Evolutionary conservation across 1,284 basidiomycete genomes (phyloP).

Genomic region (Sanghuangporus baumii): DNA sequence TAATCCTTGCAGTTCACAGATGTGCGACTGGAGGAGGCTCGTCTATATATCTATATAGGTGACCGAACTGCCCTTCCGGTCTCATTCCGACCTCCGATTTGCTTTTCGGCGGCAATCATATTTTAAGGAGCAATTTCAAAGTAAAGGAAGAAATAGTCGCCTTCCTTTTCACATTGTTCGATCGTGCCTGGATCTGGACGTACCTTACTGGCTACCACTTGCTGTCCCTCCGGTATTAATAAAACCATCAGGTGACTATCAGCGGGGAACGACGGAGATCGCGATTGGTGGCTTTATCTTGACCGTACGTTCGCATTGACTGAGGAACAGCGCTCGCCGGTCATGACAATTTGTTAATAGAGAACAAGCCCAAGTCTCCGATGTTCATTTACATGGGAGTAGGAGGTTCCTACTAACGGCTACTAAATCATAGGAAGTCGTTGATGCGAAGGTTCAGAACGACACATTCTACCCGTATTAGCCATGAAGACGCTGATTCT

Average conservation of each 20-base stretch:
- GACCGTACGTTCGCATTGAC: too few relatives aligned
- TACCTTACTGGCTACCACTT: not conserved
- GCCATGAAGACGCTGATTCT: too few relatives aligned
- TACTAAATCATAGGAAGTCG: too few relatives aligned
- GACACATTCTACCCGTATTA: too few relatives aligned
- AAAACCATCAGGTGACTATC: not conserved
- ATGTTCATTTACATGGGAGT: too few relatives aligned
- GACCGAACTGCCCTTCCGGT: not conserved
- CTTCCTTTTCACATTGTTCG: not conserved
- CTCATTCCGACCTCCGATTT: not conserved
- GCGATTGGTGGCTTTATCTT: too few relatives aligned
- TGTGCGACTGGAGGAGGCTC: too few relatives aligned
- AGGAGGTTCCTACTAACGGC: too few relatives aligned
- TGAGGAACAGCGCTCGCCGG: not conserved
- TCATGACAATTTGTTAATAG: not conserved
- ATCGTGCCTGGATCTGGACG: not conserved
- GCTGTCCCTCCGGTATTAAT: not conserved
- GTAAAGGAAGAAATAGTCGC: not conserved
- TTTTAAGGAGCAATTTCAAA: not conserved
- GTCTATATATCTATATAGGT: not conserved
- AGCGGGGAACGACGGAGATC: too few relatives aligned
- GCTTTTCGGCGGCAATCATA: not conserved
- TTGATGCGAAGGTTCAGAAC: too few relatives aligned
- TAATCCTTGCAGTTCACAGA: too few relatives aligned
- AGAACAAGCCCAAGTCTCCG: too few relatives aligned